These are phyloP conservation scores for Termitomyces sp. DNA, from an alignment of 768 basidiomycete genomes.

Conservation along the genomic window DNA sequence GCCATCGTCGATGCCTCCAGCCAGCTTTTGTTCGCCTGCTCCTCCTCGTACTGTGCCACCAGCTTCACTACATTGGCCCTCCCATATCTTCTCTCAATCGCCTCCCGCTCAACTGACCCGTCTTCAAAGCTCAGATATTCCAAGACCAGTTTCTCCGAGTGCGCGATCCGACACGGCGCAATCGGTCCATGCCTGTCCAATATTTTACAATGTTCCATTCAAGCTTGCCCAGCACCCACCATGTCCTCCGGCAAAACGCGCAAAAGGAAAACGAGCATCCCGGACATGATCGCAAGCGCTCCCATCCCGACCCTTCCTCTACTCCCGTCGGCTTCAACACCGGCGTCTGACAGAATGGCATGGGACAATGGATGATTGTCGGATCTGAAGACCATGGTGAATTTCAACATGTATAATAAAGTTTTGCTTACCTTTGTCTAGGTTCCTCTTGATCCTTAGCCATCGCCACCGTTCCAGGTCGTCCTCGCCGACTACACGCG, in stretches of 20 bases:
- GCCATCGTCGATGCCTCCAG: constrained; percentile 61
- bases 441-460: constrained; percentile 65
- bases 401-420: neutral
- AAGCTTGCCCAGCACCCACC: constrained; percentile 38
- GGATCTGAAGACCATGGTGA: constrained; percentile 51
- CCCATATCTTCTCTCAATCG: constrained; percentile 66
- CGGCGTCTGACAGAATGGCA: constrained; percentile 76
- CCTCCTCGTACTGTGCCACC: constrained; percentile 64
- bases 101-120: constrained; percentile 42
- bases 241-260: constrained; percentile 75
- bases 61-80: constrained; percentile 55
- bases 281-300: constrained; percentile 66
- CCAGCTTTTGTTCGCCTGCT: constrained; percentile 73
- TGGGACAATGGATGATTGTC: constrained; percentile 76
- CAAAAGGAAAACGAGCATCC: constrained; percentile 80
- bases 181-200: constrained; percentile 75
- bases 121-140: constrained; percentile 63
- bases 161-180: constrained; percentile 62
- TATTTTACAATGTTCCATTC: constrained; percentile 6
- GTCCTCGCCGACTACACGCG: constrained; percentile 62
- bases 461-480: constrained; percentile 73
- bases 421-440: constrained; percentile 59
- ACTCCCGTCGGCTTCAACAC: constrained; percentile 53
- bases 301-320: constrained; percentile 66
- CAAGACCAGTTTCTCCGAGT: constrained; percentile 59